Conservation (phyloP, 2,329 filamentous ascomycete genomes). For the Kalaharituber pfeilii region DNA sequence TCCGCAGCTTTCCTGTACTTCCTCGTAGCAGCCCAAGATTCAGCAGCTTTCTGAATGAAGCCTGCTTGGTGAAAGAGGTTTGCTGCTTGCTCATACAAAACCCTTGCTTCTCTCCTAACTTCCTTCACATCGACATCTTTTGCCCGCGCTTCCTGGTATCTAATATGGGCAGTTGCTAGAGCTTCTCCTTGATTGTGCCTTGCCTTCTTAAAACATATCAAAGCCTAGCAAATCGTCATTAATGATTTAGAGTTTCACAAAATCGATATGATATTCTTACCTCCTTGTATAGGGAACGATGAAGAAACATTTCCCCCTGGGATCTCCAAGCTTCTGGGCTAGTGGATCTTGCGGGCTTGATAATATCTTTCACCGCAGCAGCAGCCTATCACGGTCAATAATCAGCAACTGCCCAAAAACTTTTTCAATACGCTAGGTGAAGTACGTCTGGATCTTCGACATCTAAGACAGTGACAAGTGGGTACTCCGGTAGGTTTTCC, state of each 20-base stretch:
- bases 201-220: not conserved
- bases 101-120: too few relatives aligned
- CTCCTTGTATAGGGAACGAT: not conserved
- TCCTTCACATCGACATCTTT: not conserved
- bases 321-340: not conserved
- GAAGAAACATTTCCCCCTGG: not conserved
- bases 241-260: too few relatives aligned
- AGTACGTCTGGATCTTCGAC: not conserved
- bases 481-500: not conserved
- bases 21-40: not conserved
- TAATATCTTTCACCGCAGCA: not conserved
- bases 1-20: not conserved
- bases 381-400: too few relatives aligned
- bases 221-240: too few relatives aligned
- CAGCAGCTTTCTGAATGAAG: not conserved
- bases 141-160: not conserved
- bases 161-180: not conserved
- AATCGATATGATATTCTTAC: too few relatives aligned
- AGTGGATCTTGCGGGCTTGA: not conserved
- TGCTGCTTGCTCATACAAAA: not conserved
- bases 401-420: too few relatives aligned
- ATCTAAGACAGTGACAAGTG: not conserved
- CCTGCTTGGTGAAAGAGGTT: not conserved
- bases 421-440: too few relatives aligned
- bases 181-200: not conserved